Conservation (phyloP, 2,329 filamentous ascomycete species). For the Diaporthe citri region DNA sequence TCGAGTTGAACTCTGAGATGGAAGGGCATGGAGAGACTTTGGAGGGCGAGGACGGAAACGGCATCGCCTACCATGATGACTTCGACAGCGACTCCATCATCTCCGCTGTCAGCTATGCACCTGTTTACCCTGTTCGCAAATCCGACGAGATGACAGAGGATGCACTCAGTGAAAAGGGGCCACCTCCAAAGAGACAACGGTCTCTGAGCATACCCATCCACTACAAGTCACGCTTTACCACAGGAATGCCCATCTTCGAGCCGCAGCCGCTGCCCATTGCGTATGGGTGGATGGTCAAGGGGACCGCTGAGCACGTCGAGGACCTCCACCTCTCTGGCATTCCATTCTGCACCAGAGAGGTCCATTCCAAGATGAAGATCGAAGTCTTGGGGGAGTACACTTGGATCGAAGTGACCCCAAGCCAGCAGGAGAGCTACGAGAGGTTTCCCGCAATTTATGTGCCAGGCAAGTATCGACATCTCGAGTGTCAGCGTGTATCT, state of each 20-base stretch:
- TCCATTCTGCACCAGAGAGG: not conserved
- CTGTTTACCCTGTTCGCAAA: not conserved
- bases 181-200: conserved; percentile 1
- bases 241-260: not conserved
- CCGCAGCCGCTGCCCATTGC: conserved; percentile 14
- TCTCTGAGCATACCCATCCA: conserved; percentile 8
- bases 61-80: not conserved
- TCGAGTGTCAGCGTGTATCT: not conserved
- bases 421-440: conserved; percentile 19
- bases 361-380: conserved; percentile 8
- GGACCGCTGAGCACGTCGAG: conserved; percentile 25
- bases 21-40: not conserved
- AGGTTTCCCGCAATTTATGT: conserved; percentile 35
- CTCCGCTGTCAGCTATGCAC: too few species aligned
- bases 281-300: conserved; percentile 33
- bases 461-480: not conserved
- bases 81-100: not conserved
- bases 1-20: not conserved
- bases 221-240: not conserved
- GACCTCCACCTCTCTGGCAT: conserved; percentile 15
- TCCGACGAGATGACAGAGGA: too few species aligned
- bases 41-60: not conserved
- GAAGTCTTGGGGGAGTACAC: conserved; percentile 37
- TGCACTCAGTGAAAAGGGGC: not conserved
- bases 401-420: conserved; percentile 31